These are phyloP conservation scores for Schizochytrium sp. DNA, from an alignment of 108 stramenopile species.

Conservation along the genomic window DNA sequence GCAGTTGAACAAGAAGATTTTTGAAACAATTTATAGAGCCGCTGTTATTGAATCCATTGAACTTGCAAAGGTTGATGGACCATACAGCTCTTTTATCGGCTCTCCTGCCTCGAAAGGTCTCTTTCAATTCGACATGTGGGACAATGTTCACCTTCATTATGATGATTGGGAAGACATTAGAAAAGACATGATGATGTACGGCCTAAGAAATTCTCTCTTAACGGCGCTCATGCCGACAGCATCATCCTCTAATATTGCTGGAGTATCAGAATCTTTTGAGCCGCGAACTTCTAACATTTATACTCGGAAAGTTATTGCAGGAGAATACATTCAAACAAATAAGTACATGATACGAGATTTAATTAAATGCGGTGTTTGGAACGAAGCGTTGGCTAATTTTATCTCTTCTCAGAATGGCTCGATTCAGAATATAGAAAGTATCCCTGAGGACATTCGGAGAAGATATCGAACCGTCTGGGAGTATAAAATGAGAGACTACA, in stretches of 20 bases:
- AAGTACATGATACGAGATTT: neutral
- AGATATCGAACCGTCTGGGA: neutral
- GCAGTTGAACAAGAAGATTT: neutral
- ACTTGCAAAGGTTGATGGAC: constrained; percentile 19
- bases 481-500: constrained; percentile 9
- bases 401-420: neutral
- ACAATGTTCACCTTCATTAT: constrained; percentile 77
- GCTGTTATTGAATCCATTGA: neutral
- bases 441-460: neutral
- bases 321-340: constrained; percentile 86
- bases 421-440: neutral
- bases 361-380: neutral
- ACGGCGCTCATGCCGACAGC: constrained; percentile 98
- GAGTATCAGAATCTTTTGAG: constrained; percentile 97
- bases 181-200: constrained; percentile 79
- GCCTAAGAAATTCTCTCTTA: constrained; percentile 92
- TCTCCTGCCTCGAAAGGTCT: constrained; percentile 92
- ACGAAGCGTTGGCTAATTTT: neutral
- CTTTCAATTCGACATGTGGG: constrained; percentile 95
- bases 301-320: constrained; percentile 92
- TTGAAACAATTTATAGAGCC: neutral
- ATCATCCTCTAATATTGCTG: constrained; percentile 93
- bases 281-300: constrained; percentile 97
- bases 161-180: constrained; percentile 88
- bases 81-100: constrained; percentile 88